phyloP scores from a whole-genome alignment of 306 rosid species.

The Trichosanthes cucumerina region DNA sequence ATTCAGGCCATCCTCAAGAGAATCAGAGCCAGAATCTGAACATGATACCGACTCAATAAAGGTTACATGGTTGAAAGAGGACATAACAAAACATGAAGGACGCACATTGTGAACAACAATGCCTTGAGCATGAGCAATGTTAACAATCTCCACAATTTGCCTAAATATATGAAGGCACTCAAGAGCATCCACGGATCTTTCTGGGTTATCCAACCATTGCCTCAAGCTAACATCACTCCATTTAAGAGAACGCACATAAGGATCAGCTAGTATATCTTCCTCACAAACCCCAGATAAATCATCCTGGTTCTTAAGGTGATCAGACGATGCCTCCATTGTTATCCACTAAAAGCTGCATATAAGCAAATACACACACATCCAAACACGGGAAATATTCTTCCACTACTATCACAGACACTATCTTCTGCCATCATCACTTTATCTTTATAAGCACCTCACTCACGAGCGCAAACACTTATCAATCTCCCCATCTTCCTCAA shows the following conservation, averaged over 20 bases:
- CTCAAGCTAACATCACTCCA: conserved; percentile 88
- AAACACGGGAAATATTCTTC: conserved; percentile 25
- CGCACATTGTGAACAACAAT: conserved; percentile 87
- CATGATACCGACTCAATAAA: conserved; percentile 93
- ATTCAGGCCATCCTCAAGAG: conserved; percentile 50
- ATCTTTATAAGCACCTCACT: conserved; percentile 35
- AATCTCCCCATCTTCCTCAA: conserved; percentile 12
- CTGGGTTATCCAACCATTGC: conserved; percentile 87
- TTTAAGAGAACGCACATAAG: conserved; percentile 37
- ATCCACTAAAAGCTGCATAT: conserved; percentile 56
- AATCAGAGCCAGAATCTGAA: conserved; percentile 87
- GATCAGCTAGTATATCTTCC: conserved; percentile 44
- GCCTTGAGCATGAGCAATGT: conserved; percentile 72
- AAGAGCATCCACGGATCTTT: conserved; percentile 51
- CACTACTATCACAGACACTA: conserved; percentile 26
- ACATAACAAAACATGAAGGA: conserved; percentile 96
- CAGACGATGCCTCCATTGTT: conserved; percentile 73
- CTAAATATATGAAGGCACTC: conserved; percentile 82
- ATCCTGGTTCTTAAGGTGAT: conserved; percentile 31
- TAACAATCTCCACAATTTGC: conserved; percentile 78
- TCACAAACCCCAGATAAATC: conserved; percentile 55
- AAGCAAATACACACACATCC: conserved; percentile 33
- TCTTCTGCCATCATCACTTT: conserved; percentile 31
- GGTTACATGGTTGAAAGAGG: conserved; percentile 80
- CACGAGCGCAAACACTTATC: conserved; percentile 3